Base-by-base conservation (phyloP, 1,284 basidiomycete species). In the Volvariella surrecta region DNA sequence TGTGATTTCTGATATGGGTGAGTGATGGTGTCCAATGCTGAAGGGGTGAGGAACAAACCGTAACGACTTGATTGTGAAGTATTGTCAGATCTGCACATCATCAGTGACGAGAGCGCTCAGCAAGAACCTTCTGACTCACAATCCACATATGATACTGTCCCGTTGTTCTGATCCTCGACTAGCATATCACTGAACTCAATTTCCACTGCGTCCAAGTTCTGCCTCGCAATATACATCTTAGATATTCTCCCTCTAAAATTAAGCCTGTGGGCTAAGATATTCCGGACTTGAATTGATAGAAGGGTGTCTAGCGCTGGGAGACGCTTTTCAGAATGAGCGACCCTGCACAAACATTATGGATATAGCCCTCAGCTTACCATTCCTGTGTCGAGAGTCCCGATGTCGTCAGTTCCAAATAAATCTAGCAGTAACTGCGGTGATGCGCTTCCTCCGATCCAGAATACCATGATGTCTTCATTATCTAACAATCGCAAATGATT, bases 181-280 rank as follows among this genome's bases (percentile, higher is more conserved):
- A 99, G 71, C 81, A 95, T 89, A 67, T 99, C 96, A 50, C 89
- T 91, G 55, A 95, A 94, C 60, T 99, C 96, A 43, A 99, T 79
- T 66, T 99, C 96, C 47, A 82, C 73, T 8, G 83, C 94, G 59
- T 99, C 96, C 57, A 92, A 70, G 58, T 97, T 92, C 60, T 99
- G 96, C 11, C 96, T 76, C 0, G 90, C 89, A 39, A 98, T 73
- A 30, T 82, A 66, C 47, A 97, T 74, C 43, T 85, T 89, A 1
- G 73, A 61, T 13, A 73, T 66, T 6, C 82, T 56, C 1, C 68
- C 80, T 10, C 90, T 72, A 49, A 82, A 76, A 2, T 60, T 50
- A 43, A 78, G 73, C 39, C 91, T 81, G 50, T 82, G 72, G 0
- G 77, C 73, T 16, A 99, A 65, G 49, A 99, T 81, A 59, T 90